Percentiles rank a stretch among this genome's conserved stretches.
These are phyloP conservation scores for Stereum hirsutum DNA, from an alignment of 1,284 basidiomycete species.

Conservation along the genomic window DNA sequence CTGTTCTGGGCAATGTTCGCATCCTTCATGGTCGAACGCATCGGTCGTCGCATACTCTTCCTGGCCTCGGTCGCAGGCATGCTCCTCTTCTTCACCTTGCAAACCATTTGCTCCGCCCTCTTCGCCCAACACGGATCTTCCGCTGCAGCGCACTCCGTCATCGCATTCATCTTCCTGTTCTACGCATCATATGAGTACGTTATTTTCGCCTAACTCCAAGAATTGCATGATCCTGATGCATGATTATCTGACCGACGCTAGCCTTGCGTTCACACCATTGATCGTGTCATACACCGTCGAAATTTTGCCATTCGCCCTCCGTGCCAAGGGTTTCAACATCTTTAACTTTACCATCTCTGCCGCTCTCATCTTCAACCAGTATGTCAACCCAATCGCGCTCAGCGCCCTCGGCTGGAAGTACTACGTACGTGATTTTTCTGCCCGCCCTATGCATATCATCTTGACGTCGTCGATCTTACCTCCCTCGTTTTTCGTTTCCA, in stretches of 20 bases:
- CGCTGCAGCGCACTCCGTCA: slow-evolving; percentile 53
- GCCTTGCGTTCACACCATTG: slow-evolving; percentile 65
- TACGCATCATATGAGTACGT: slow-evolving; percentile 60
- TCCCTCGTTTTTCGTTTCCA: neutral
- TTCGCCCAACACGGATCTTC: slow-evolving; percentile 37
- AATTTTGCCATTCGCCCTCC: slow-evolving; percentile 61
- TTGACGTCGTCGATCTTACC: neutral
- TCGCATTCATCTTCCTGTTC: slow-evolving; percentile 73
- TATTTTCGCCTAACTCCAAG: neutral
- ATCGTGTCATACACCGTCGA: slow-evolving; percentile 71
- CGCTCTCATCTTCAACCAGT: slow-evolving; percentile 73
- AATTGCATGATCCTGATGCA: neutral
- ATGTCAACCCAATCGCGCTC: slow-evolving; percentile 70
- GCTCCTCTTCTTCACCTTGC: slow-evolving; percentile 59
- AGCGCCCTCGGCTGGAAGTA: slow-evolving; percentile 43
- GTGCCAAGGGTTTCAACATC: slow-evolving; percentile 73
- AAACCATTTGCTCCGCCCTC: slow-evolving; percentile 63
- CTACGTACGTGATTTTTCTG: slow-evolving; percentile 19
- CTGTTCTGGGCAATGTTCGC: slow-evolving; percentile 52
- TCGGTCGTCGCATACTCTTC: slow-evolving; percentile 61
- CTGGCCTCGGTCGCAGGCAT: slow-evolving; percentile 57
- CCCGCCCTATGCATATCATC: neutral
- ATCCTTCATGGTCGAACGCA: slow-evolving; percentile 45
- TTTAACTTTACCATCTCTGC: slow-evolving; percentile 60
- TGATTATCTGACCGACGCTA: slow-evolving; percentile 16